A percentile compares a stretch with the other conserved stretches of the same genome.
phyloP scores from a whole-genome alignment of 208 protist species.

The Balamuthia mandrillaris region DNA sequence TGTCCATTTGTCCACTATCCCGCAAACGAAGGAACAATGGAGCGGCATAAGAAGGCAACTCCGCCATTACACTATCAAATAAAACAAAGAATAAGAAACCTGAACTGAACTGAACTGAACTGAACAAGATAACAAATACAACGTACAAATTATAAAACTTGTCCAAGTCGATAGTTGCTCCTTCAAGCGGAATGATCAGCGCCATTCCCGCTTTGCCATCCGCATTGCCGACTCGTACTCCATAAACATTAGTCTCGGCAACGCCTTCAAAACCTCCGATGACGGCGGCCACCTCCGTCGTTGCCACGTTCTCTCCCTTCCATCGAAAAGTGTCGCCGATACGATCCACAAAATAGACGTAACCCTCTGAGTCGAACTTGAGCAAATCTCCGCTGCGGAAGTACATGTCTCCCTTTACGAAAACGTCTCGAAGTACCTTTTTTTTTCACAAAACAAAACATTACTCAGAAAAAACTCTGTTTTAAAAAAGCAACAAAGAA shows the following conservation, averaged over 20 bases:
- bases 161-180: not conserved
- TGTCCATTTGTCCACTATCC: too few relatives aligned
- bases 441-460: too few relatives aligned
- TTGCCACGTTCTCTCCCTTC: constrained; percentile 66
- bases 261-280: not conserved
- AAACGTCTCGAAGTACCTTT: not conserved
- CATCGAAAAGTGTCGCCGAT: constrained; percentile 65
- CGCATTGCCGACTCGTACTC: constrained; percentile 19
- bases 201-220: constrained; percentile 48
- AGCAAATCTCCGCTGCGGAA: constrained; percentile 55
- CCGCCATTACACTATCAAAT: not conserved
- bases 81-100: too few relatives aligned
- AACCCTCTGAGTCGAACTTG: constrained; percentile 37
- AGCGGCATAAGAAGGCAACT: not conserved
- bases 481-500: not conserved
- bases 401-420: constrained; percentile 42
- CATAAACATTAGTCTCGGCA: constrained; percentile 44
- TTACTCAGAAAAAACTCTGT: constrained; percentile 34
- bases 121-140: too few relatives aligned
- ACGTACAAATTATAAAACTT: constrained; percentile 24
- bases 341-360: constrained; percentile 56
- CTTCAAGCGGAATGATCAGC: not conserved
- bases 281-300: constrained; percentile 51
- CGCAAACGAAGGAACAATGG: not conserved
- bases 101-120: too few relatives aligned